Conservation (phyloP, 2,329 filamentous ascomycete genomes). For the Eurotiales sp. region DNA sequence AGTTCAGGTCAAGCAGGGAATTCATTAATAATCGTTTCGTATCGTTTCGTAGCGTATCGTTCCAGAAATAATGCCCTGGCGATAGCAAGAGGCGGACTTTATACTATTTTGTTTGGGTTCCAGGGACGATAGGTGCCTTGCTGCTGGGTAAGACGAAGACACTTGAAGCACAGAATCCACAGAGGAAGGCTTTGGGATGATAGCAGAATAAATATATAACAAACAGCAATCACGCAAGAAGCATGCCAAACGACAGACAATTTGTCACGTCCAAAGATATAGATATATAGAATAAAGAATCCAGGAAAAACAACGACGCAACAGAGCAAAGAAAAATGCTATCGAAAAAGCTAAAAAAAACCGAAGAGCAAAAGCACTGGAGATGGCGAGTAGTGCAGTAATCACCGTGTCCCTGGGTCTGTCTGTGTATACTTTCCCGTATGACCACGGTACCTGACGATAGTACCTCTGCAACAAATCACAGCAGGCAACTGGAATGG, state of each 20-base stretch:
- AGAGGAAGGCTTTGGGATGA: neutral
- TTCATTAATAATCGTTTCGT: slow-evolving; percentile 9
- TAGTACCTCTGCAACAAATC: slow-evolving; percentile 18
- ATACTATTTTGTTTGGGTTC: neutral
- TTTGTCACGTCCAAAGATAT: neutral
- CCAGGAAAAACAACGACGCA: neutral
- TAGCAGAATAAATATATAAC: neutral
- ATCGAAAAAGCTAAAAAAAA: slow-evolving; percentile 1
- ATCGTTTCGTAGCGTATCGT: neutral
- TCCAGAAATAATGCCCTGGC: neutral
- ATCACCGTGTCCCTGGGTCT: neutral
- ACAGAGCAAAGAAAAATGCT: neutral
- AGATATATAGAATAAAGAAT: slow-evolving; percentile 2
- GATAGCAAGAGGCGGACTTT: no score
- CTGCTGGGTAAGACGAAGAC: neutral
- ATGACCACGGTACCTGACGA: slow-evolving; percentile 11
- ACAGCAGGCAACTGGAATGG: slow-evolving; percentile 6
- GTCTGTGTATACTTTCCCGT: neutral
- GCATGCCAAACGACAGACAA: neutral
- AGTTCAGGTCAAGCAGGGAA: slow-evolving; percentile 19
- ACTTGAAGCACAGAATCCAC: no score
- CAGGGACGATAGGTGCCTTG: neutral
- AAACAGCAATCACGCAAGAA: neutral
- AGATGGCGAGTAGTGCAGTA: no score
- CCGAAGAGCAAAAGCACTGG: no score